Evolutionary conservation across 176 grass and related monocot genomes (phyloP).

Genomic region (Aegilops sharonensis): DNA sequence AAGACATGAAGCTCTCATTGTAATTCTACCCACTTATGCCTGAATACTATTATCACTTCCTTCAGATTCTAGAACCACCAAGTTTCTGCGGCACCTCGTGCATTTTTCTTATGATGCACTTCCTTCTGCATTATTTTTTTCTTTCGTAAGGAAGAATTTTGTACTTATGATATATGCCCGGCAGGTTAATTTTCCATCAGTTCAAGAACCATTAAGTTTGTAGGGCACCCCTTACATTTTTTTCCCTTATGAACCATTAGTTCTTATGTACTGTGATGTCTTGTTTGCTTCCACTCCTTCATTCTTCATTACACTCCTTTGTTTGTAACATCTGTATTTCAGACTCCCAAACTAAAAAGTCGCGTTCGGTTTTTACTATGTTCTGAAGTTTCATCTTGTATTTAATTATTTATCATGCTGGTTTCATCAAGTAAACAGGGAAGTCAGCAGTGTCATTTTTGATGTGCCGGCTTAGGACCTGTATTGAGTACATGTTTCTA

Average conservation of each 20-base stretch:
- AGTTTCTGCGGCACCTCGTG: neutral
- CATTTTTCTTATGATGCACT: neutral
- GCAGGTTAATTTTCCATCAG: too few species aligned
- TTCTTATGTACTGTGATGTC: too few species aligned
- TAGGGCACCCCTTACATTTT: too few species aligned
- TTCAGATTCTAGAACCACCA: neutral
- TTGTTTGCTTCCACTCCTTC: too few species aligned
- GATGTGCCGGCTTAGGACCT: neutral
- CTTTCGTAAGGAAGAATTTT: too few species aligned
- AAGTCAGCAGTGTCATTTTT: neutral
- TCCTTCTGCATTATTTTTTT: too few species aligned
- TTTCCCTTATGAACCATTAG: too few species aligned
- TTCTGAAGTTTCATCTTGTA: neutral
- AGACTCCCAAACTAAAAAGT: neutral
- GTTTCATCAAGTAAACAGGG: neutral
- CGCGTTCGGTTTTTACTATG: neutral
- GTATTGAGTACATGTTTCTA: neutral
- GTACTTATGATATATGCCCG: too few species aligned
- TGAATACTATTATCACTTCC: neutral
- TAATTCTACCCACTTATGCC: neutral
- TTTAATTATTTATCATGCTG: neutral
- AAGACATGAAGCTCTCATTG: neutral
- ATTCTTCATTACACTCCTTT: neutral
- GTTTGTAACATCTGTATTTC: neutral
- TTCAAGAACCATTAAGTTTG: too few species aligned